Evolutionary conservation across 305 asterid genomes (phyloP).

Genomic region (Caryopteris hybrid): DNA sequence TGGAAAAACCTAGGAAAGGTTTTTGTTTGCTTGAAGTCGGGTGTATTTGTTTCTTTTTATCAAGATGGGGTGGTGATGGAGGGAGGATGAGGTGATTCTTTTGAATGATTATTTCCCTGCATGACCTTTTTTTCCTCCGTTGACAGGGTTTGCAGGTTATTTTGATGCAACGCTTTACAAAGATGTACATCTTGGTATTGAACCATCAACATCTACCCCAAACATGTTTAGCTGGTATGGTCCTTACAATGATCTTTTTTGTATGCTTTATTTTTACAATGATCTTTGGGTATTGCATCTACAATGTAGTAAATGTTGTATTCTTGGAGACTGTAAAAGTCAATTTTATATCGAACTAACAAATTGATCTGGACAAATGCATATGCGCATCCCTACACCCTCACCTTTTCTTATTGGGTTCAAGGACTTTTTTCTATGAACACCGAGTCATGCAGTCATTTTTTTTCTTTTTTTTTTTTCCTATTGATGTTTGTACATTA

Average conservation of each 20-base stretch:
- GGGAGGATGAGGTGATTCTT: neutral
- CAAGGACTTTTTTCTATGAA: no score
- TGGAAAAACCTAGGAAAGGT: neutral
- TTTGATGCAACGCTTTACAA: conserved; percentile 90
- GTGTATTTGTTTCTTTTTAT: neutral
- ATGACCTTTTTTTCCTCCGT: conserved; percentile 9
- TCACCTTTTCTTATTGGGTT: no score
- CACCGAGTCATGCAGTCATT: no score
- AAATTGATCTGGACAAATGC: neutral
- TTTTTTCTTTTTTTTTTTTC: neutral
- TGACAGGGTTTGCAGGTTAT: conserved; percentile 91
- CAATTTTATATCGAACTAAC: neutral
- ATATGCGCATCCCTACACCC: no score
- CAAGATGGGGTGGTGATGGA: neutral
- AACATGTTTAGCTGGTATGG: conserved; percentile 98
- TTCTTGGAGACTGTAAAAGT: neutral
- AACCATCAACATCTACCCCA: conserved; percentile 88
- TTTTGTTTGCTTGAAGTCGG: neutral
- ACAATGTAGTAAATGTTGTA: neutral
- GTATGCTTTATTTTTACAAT: neutral
- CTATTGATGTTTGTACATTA: no score
- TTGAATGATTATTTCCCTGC: neutral
- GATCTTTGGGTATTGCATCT: neutral
- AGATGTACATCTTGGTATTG: conserved; percentile 96
- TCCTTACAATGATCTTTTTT: neutral